Percentiles rank a stretch among this genome's conserved stretches.
Conservation (phyloP, 495 filamentous ascomycete genomes). For the Aspergillus nanangensis region DNA sequence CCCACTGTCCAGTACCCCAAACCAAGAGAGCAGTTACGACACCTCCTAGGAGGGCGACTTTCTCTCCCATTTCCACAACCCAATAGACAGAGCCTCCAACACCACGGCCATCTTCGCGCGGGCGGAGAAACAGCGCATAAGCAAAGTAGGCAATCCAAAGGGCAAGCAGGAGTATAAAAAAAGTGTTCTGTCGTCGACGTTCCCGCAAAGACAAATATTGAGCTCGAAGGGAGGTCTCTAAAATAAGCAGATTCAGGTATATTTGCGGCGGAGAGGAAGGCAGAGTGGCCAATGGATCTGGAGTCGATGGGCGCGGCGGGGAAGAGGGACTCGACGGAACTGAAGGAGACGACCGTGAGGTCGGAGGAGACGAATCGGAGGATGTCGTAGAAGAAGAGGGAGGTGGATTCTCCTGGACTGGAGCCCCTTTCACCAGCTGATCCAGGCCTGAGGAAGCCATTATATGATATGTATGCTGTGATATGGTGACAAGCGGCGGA, state of each 20-base stretch:
- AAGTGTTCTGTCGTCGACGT: constrained; percentile 89
- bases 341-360: constrained; percentile 23
- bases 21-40: constrained; percentile 76
- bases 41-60: constrained; percentile 82
- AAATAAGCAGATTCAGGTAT: constrained; percentile 94
- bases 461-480: no score
- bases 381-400: constrained; percentile 27
- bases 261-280: constrained; percentile 95
- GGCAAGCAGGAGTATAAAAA: constrained; percentile 76
- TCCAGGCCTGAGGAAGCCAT: constrained; percentile 67
- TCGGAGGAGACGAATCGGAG: constrained; percentile 29
- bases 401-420: constrained; percentile 45
- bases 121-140: constrained; percentile 83
- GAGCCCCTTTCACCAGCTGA: constrained; percentile 82
- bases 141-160: constrained; percentile 78
- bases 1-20: constrained; percentile 94
- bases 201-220: constrained; percentile 89
- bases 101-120: constrained; percentile 83
- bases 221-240: constrained; percentile 88
- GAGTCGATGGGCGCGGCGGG: constrained; percentile 38
- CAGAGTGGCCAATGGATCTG: constrained; percentile 72
- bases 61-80: constrained; percentile 84
- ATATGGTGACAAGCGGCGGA: no score
- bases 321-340: constrained; percentile 32
- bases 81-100: constrained; percentile 94